A percentile compares a stretch with the other conserved stretches of the same genome.
Evolutionary conservation across 2,329 filamentous ascomycete genomes (phyloP).

Genomic region (Apiospora phragmitis): DNA sequence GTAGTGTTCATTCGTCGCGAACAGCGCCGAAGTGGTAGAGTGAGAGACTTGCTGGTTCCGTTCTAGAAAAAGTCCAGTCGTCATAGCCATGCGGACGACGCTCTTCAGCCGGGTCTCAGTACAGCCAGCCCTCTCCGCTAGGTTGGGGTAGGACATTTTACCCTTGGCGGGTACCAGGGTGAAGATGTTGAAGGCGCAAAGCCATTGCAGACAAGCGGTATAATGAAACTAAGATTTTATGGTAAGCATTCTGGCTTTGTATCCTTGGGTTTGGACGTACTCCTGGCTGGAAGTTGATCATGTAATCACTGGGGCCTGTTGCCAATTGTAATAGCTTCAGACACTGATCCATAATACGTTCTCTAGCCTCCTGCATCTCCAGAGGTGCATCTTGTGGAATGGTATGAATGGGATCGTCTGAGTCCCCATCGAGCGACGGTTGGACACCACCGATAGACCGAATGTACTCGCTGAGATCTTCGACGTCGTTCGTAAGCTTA

Average conservation of each 20-base stretch:
- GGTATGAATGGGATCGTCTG: background rate
- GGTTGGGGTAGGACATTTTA: background rate
- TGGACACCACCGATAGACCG: background rate
- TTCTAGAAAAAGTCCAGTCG: slow-evolving; percentile 31
- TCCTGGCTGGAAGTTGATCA: background rate
- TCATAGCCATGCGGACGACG: slow-evolving; percentile 35
- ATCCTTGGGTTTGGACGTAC: background rate
- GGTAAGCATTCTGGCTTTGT: background rate
- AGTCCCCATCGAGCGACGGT: background rate
- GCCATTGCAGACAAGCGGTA: background rate
- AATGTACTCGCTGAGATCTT: background rate
- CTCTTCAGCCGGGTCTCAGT: slow-evolving; percentile 12
- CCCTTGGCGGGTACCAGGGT: background rate
- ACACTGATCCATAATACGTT: background rate
- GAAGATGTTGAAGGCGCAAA: slow-evolving; percentile 3
- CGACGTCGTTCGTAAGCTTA: background rate
- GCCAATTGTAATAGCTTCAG: background rate
- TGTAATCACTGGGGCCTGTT: background rate
- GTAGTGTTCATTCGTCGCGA: slow-evolving; percentile 21
- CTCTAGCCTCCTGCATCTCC: background rate
- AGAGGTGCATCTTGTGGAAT: background rate
- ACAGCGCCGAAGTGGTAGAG: slow-evolving; percentile 27
- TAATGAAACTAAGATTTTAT: background rate
- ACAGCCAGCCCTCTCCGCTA: slow-evolving; percentile 10
- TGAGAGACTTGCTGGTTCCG: slow-evolving; percentile 27